phyloP scores from a whole-genome alignment of 1,284 basidiomycete genomes.

The Cryptococcus amylolentus region DNA sequence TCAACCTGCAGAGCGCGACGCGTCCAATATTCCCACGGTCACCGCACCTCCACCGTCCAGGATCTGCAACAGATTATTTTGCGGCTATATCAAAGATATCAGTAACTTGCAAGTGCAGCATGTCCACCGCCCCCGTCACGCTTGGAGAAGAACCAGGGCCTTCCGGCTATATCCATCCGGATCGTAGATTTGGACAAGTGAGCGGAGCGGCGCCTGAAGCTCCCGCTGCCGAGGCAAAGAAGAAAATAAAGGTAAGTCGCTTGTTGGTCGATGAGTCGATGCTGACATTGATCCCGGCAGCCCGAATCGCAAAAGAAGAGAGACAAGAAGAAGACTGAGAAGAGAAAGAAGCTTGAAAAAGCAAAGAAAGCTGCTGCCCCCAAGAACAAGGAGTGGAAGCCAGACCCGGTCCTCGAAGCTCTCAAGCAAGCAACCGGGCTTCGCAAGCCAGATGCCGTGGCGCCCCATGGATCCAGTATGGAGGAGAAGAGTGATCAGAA shows the following conservation, averaged over 20 bases:
- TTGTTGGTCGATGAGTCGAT: not conserved
- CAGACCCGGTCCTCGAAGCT: constrained; percentile 17
- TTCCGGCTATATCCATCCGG: too few relatives aligned
- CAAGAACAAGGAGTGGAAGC: constrained; percentile 33
- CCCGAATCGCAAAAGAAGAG: constrained; percentile 64
- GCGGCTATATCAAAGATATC: too few relatives aligned
- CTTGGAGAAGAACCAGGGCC: too few relatives aligned
- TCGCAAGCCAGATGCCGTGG: not conserved
- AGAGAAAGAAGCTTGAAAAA: constrained; percentile 57
- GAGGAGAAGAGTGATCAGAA: not conserved
- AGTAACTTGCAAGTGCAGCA: too few relatives aligned
- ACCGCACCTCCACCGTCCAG: too few relatives aligned
- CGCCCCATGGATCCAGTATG: not conserved
- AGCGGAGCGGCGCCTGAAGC: not conserved
- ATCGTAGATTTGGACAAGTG: too few relatives aligned
- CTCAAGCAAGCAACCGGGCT: constrained; percentile 5
- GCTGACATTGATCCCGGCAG: constrained; percentile 27
- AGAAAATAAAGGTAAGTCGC: constrained; percentile 8
- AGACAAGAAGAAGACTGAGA: constrained; percentile 62
- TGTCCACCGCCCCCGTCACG: too few relatives aligned
- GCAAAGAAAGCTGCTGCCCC: constrained; percentile 45
- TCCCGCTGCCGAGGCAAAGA: constrained; percentile 2
- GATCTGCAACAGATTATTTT: too few relatives aligned
- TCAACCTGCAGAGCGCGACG: too few relatives aligned
- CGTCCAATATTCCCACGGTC: too few relatives aligned